phyloP scores from a whole-genome alignment of 164 flowering plant species.

The Sedum album region DNA sequence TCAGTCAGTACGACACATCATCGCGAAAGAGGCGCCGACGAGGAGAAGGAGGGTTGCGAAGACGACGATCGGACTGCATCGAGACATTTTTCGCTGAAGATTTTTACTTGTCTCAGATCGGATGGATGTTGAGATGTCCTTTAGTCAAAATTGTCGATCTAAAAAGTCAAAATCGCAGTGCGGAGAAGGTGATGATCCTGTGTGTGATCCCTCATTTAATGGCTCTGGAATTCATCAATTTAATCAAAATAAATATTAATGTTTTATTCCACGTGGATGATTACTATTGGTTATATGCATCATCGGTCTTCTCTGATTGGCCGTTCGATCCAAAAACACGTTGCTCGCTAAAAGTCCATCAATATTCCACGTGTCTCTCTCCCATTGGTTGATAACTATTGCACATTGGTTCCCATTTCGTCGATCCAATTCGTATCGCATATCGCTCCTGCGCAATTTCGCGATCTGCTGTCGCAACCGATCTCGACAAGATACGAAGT shows the following conservation, averaged over 20 bases:
- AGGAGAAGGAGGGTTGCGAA: constrained; percentile 32
- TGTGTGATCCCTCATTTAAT: too few relatives aligned
- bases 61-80: constrained; percentile 46
- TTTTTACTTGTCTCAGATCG: not conserved
- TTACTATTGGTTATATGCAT: constrained; percentile 10
- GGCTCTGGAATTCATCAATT: too few relatives aligned
- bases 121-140: too few relatives aligned
- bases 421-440: not conserved
- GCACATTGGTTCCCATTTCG: not conserved
- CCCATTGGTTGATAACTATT: not conserved
- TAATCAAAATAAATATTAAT: too few relatives aligned
- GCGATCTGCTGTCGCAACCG: too few relatives aligned
- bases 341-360: not conserved
- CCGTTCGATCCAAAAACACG: too few relatives aligned
- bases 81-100: constrained; percentile 19
- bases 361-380: not conserved
- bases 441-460: too few relatives aligned
- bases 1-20: constrained; percentile 51
- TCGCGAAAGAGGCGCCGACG: constrained; percentile 30
- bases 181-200: too few relatives aligned
- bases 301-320: constrained; percentile 11
- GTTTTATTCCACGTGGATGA: constrained; percentile 7
- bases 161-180: too few relatives aligned
- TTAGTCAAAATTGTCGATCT: too few relatives aligned
- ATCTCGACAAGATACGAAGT: too few relatives aligned